phyloP scores from a whole-genome alignment of 2,329 filamentous ascomycete genomes.

The Colletotrichum sp. region DNA sequence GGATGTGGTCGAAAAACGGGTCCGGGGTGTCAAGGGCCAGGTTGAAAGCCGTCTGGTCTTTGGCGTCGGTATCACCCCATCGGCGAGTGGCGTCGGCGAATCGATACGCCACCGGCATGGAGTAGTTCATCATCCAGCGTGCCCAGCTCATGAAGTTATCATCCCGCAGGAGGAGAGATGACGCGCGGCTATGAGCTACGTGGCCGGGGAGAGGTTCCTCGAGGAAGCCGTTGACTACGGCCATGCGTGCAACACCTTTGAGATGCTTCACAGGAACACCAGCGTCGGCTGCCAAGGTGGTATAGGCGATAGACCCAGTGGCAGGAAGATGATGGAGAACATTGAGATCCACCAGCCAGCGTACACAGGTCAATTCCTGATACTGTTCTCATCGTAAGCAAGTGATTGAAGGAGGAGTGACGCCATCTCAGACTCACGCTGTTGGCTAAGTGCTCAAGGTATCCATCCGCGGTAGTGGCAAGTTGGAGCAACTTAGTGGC shows the following conservation, averaged over 20 bases:
- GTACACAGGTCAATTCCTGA: background rate
- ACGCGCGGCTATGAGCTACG: constrained; percentile 36
- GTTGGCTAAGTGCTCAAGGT: background rate
- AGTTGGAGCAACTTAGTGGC: background rate
- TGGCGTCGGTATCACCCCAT: constrained; percentile 27
- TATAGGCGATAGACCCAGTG: background rate
- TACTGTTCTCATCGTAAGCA: background rate
- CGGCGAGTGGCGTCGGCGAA: constrained; percentile 29
- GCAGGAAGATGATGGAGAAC: background rate
- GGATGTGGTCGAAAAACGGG: constrained; percentile 37
- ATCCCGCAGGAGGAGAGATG: constrained; percentile 31
- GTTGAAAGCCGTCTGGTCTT: constrained; percentile 31
- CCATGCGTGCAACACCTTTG: constrained; percentile 36
- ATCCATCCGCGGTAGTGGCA: background rate
- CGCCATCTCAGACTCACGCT: background rate
- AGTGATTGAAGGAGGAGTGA: background rate
- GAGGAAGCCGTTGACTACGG: constrained; percentile 39
- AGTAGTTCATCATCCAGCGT: constrained; percentile 30
- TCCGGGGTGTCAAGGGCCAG: constrained; percentile 29
- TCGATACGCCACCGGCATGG: constrained; percentile 26
- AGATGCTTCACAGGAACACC: constrained; percentile 24
- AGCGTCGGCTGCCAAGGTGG: constrained; percentile 13
- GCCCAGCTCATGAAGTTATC: constrained; percentile 31
- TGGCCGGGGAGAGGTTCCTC: constrained; percentile 29
- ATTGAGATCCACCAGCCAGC: background rate